Evolutionary conservation across 352 stramenopile species (phyloP), one percentile per base, ranked within the genome.

Genomic region (Phytophthora pistaciae): DNA sequence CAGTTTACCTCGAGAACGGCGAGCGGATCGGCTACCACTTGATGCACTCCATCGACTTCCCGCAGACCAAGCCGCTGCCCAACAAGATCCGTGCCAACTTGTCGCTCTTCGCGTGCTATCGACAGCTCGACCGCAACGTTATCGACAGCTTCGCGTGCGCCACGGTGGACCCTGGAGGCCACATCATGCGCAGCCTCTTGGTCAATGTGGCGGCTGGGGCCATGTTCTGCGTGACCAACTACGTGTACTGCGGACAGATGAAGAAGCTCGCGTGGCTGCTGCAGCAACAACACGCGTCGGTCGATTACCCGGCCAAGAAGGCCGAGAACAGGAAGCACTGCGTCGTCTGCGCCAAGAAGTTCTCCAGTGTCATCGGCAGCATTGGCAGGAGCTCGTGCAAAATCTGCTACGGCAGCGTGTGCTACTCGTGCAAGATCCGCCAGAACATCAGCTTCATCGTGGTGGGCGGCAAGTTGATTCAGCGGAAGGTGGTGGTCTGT

Each of bases 211-310:
- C 59, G 5, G 67, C 69, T 3, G 65, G 79, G 6, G 59, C 52
- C 3, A 64, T 90, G 38, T 42, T 86, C 8, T 76, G 77, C 13
- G 53, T 65, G 0, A 72, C 65, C 8, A 66, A 74, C 10, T 77
- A 75, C 70, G 72, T 85, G 27, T 72, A 84, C 48, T 91, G 79
- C 57, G 74, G 71, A 0, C 78, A 85, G 50, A 85, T 87, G 78
- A 84, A 84, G 58, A 91, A 89, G 60, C 68, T 89, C 27, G 57
- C 77, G 49, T 90, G 82, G 80, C 58, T 74, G 42, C 42, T 78
- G 18, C 61, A 80, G 21, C 58, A 57, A 4, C 44, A 68, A 3
- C 60, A 74, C 16, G 64, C 66, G 21, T 44, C 60, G 1, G 56
- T 50, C 36, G 52, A 59, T 0, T 21, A n/a, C 33, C 10, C 46